Evolutionary conservation across 345 rosid species (phyloP).

Genomic region (Aquilaria yunnanensis): DNA sequence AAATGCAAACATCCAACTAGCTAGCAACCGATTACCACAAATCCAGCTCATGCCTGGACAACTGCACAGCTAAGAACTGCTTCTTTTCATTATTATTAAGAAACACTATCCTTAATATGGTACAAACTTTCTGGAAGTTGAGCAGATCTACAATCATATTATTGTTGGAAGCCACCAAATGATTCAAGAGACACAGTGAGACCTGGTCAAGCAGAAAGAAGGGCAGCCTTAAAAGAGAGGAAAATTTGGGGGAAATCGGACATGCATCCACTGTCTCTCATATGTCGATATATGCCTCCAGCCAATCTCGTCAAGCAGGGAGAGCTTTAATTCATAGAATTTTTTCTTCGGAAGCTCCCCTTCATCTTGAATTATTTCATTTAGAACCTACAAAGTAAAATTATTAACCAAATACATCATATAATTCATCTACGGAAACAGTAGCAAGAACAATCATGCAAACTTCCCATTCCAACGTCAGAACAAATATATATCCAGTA

Average conservation of each 20-base stretch:
- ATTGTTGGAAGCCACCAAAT: not conserved
- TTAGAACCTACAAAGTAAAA: constrained; percentile 45
- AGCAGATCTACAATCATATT: not conserved
- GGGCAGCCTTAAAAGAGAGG: constrained; percentile 56
- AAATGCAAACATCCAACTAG: too few species aligned
- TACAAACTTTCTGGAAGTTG: not conserved
- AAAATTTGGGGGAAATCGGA: constrained; percentile 69
- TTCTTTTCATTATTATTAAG: too few species aligned
- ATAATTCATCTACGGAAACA: not conserved
- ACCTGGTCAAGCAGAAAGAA: not conserved
- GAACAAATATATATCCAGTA: too few species aligned
- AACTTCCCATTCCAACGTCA: too few species aligned
- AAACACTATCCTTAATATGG: not conserved
- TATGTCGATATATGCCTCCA: constrained; percentile 65
- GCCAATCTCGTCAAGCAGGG: constrained; percentile 75
- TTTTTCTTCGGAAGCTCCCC: constrained; percentile 72
- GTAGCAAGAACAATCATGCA: too few species aligned
- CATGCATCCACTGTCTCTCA: constrained; percentile 85
- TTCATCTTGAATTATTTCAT: constrained; percentile 73
- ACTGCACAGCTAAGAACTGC: too few species aligned
- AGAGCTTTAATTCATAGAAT: constrained; percentile 63
- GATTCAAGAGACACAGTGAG: too few species aligned
- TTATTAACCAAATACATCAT: not conserved
- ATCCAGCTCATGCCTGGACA: too few species aligned
- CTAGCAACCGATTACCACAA: too few species aligned